A percentile compares a stretch with the other conserved stretches of the same genome.
phyloP scores from a whole-genome alignment of 306 rosid species.

The Canavalia ensiformis region DNA sequence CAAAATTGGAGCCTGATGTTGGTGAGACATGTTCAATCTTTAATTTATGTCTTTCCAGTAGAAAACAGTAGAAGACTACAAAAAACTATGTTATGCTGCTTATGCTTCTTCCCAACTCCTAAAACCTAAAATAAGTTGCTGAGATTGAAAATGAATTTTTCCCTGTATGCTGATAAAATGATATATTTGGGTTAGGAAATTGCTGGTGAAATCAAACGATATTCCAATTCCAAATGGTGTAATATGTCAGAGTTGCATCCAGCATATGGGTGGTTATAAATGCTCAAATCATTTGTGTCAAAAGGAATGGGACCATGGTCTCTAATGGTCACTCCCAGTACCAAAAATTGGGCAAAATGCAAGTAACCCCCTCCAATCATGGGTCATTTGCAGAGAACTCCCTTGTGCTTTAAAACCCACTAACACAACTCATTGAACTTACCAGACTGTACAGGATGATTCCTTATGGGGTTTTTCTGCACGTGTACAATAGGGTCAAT shows the following conservation, averaged over 20 bases:
- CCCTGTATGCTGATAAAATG: neutral
- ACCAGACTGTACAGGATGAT: neutral
- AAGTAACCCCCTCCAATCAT: neutral
- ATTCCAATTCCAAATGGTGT: conserved; percentile 15
- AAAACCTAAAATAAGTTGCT: conserved; percentile 21
- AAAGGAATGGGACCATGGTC: conserved; percentile 28
- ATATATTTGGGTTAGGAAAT: neutral
- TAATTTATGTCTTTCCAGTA: conserved; percentile 3
- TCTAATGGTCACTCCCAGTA: conserved; percentile 22
- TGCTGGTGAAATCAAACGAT: conserved; percentile 14
- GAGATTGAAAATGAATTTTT: conserved; percentile 2
- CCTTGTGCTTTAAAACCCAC: conserved; percentile 1
- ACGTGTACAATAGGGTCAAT: neutral
- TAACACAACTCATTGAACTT: conserved; percentile 15
- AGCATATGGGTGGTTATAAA: conserved; percentile 18
- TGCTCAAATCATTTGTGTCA: conserved; percentile 28
- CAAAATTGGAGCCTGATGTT: conserved; percentile 91
- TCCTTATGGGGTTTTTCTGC: neutral
- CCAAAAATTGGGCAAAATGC: neutral
- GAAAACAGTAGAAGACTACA: conserved; percentile 13
- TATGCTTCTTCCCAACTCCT: conserved; percentile 33
- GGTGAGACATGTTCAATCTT: conserved; percentile 67
- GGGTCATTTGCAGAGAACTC: conserved; percentile 30
- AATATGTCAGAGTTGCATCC: conserved; percentile 24
- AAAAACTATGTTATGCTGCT: neutral